Conservation (phyloP, 768 basidiomycete species). For the Hortiboletus campestris region DNA sequence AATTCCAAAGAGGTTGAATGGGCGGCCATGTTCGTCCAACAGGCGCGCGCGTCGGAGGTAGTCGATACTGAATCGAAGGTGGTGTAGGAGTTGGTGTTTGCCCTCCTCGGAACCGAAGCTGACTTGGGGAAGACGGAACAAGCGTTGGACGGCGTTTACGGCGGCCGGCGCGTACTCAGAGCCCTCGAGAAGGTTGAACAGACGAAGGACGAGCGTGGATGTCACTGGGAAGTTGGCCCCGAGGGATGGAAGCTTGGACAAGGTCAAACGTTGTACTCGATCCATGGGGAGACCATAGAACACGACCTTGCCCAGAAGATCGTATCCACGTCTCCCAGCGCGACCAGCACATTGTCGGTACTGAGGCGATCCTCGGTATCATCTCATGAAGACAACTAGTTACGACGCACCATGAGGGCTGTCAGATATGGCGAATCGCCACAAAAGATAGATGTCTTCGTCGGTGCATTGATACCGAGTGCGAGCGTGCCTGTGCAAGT, state of each 20-base stretch:
- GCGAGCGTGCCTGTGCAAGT: slow-evolving; percentile 56
- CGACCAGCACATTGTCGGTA: slow-evolving; percentile 75
- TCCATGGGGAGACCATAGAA: slow-evolving; percentile 69
- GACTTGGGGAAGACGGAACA: slow-evolving; percentile 58
- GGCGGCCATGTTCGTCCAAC: slow-evolving; percentile 51
- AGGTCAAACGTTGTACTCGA: slow-evolving; percentile 58
- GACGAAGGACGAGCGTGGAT: slow-evolving; percentile 59
- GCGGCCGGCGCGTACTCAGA: slow-evolving; percentile 51
- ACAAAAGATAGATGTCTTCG: slow-evolving; percentile 62
- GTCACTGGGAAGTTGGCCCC: slow-evolving; percentile 66
- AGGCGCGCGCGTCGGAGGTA: slow-evolving; percentile 60
- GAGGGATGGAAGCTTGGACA: slow-evolving; percentile 62
- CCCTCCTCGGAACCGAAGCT: slow-evolving; percentile 56
- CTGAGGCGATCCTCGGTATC: slow-evolving; percentile 29
- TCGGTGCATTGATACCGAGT: slow-evolving; percentile 73
- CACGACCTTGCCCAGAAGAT: slow-evolving; percentile 66
- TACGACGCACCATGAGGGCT: slow-evolving; percentile 51
- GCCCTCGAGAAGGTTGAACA: slow-evolving; percentile 65
- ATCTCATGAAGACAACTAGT: not conserved
- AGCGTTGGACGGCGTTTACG: slow-evolving; percentile 46
- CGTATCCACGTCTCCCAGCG: slow-evolving; percentile 70
- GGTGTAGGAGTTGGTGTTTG: slow-evolving; percentile 57
- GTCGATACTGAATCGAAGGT: slow-evolving; percentile 68
- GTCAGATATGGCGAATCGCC: slow-evolving; percentile 61
- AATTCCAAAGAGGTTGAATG: slow-evolving; percentile 55